Percentiles rank a stretch among this genome's conserved stretches.
phyloP scores from a whole-genome alignment of 2,329 filamentous ascomycete species.

The Fusarium longipes region DNA sequence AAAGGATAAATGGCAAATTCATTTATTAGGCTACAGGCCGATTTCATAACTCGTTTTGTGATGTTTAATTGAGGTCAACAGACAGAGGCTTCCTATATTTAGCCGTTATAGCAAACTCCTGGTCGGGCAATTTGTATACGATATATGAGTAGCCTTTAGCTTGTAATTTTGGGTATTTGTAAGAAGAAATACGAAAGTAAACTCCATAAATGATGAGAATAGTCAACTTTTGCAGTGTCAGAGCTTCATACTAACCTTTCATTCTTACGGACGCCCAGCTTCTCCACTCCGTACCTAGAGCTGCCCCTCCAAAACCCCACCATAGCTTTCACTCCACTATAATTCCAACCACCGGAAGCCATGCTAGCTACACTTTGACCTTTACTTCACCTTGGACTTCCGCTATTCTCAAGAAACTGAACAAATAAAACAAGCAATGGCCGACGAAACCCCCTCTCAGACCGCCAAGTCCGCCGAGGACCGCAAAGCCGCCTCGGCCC shows the following conservation, averaged over 20 bases:
- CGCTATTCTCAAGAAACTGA: slow-evolving; percentile 57
- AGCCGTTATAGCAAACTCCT: neutral
- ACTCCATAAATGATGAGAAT: neutral
- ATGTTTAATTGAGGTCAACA: neutral
- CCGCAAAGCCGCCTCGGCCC: slow-evolving; percentile 79
- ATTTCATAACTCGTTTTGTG: neutral
- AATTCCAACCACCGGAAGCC: slow-evolving; percentile 55
- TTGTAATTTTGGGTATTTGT: neutral
- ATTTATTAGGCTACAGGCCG: neutral
- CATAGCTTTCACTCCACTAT: slow-evolving; percentile 18
- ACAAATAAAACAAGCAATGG: slow-evolving; percentile 50
- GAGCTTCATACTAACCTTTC: too few relatives aligned
- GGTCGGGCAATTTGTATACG: neutral
- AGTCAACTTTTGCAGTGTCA: neutral
- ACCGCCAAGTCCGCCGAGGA: slow-evolving; percentile 76
- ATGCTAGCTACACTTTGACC: slow-evolving; percentile 51
- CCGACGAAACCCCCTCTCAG: slow-evolving; percentile 62
- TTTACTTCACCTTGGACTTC: neutral
- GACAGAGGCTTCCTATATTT: neutral
- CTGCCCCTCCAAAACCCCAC: slow-evolving; percentile 34
- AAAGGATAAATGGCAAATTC: neutral
- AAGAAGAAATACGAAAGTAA: neutral
- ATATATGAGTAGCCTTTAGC: neutral
- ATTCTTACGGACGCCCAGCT: too few relatives aligned
- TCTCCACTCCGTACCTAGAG: neutral